A percentile compares a stretch with the other conserved stretches of the same genome.
Conservation (phyloP, 257 asterid genomes). For the Solanum pinnatisectum region DNA sequence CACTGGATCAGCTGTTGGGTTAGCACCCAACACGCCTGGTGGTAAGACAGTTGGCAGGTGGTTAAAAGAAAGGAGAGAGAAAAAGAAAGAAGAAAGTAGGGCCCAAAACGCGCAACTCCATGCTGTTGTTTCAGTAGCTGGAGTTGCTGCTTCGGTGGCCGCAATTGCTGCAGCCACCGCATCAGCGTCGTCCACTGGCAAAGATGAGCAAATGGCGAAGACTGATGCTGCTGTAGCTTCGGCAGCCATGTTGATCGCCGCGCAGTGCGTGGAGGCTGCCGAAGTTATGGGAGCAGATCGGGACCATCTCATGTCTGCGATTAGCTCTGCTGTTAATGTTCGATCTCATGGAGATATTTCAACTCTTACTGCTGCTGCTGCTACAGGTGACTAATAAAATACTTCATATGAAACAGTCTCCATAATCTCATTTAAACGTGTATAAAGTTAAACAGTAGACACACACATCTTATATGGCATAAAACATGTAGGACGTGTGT, state of each 20-base stretch:
- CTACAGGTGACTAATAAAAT: slow-evolving; percentile 49
- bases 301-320: slow-evolving; percentile 80
- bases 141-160: slow-evolving; percentile 88
- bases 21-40: slow-evolving; percentile 62
- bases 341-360: slow-evolving; percentile 88
- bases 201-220: slow-evolving; percentile 71
- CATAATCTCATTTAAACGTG: neutral
- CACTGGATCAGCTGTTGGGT: slow-evolving; percentile 19
- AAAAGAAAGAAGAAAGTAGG: slow-evolving; percentile 89
- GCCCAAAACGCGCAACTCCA: slow-evolving; percentile 91
- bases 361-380: slow-evolving; percentile 95
- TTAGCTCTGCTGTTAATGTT: slow-evolving; percentile 90
- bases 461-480: too few relatives aligned
- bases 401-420: neutral
- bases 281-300: slow-evolving; percentile 94
- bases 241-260: slow-evolving; percentile 92
- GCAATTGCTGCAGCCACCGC: slow-evolving; percentile 96
- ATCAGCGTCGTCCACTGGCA: slow-evolving; percentile 52
- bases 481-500: too few relatives aligned
- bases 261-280: slow-evolving; percentile 96
- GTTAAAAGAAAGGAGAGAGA: slow-evolving; percentile 88
- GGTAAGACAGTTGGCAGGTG: slow-evolving; percentile 93
- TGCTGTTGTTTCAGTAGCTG: slow-evolving; percentile 84
- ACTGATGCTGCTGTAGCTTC: slow-evolving; percentile 94
- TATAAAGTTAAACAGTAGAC: too few relatives aligned